Base-by-base conservation (phyloP, 805 yeast genomes). In the Candida endomychidarum region DNA sequence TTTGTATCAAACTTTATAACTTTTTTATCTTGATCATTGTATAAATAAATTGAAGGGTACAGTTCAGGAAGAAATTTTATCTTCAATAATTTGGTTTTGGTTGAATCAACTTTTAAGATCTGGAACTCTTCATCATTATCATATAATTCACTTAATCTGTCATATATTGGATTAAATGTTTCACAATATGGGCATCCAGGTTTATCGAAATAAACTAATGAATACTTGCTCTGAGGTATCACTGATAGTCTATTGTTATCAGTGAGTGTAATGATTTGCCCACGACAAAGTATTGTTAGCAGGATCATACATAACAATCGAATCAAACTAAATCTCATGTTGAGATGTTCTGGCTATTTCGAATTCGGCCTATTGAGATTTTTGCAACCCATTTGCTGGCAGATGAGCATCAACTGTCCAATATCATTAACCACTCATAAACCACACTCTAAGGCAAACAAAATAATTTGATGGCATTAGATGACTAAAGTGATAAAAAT, bases 31-130 rank as follows among this genome's bases (percentile, higher is more conserved):
- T 60, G 58, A 34, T 62, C 60, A 23, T 70, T 57, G 43, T 75
- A 70, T 23, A 80, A 50, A 47, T 70, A 67, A 36, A 80, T 42
- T 0, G 73, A 61, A 1, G 86, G 86, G 51, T 64, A 80, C 14
- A 65, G 67, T 8, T 48, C 43, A 3, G 80, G 60, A 11, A 52
- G 49, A 42, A 77, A 76, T 34, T 68, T 53, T 23, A 49, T 50
- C 26, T 70, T 57, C 5, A 76, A 55, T 12, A 65, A 52, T 25
- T 51, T 54, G 46, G 57, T 57, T 11, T 27, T 25, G n/a, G 48
- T 43, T 1, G 58, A 65, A 34, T 68, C 57, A 5, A 61, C 48
- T 41, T 61, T 61, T 19, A 64, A 33, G 0, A 65, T 34, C 44
- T 68, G 74, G 16, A 69, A 54, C 9, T 56, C 52, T 4, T 66